A percentile compares a stretch with the other conserved stretches of the same genome.
phyloP scores from a whole-genome alignment of 2,329 filamentous ascomycete species.

The Claviceps pazoutovae region DNA sequence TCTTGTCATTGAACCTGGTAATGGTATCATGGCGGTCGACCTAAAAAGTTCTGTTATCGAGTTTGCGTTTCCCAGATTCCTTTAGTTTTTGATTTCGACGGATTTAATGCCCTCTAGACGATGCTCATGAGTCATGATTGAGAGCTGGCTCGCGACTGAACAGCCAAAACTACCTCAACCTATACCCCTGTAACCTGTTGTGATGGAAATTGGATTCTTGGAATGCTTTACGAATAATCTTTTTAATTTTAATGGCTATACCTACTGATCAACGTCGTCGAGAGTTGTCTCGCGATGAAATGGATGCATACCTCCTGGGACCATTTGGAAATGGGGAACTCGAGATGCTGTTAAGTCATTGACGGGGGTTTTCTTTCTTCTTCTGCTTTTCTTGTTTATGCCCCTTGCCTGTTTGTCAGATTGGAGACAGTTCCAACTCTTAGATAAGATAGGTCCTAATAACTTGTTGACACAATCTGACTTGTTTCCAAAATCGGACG shows the following conservation, averaged over 20 bases:
- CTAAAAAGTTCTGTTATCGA: not conserved
- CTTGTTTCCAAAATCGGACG: too few species aligned
- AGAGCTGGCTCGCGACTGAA: not conserved
- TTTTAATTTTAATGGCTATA: not conserved
- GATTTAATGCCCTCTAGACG: not conserved
- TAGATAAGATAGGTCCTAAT: not conserved
- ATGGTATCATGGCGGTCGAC: not conserved
- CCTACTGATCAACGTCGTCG: not conserved
- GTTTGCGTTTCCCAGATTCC: not conserved
- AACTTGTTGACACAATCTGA: not conserved
- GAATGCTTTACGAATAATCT: too few species aligned
- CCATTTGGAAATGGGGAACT: not conserved
- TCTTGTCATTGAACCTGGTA: not conserved
- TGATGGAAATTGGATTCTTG: not conserved
- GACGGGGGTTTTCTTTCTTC: not conserved
- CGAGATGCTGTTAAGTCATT: not conserved
- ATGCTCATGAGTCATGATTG: not conserved
- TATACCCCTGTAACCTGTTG: constrained; percentile 1
- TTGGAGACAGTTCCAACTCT: not conserved
- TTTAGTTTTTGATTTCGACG: not conserved
- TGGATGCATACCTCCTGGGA: not conserved
- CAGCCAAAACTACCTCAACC: not conserved
- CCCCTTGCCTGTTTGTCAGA: not conserved
- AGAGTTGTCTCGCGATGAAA: not conserved
- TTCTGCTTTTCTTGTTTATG: not conserved